Evolutionary conservation across 1,284 basidiomycete species (phyloP).

Genomic region (Laetiporus sulphureus): DNA sequence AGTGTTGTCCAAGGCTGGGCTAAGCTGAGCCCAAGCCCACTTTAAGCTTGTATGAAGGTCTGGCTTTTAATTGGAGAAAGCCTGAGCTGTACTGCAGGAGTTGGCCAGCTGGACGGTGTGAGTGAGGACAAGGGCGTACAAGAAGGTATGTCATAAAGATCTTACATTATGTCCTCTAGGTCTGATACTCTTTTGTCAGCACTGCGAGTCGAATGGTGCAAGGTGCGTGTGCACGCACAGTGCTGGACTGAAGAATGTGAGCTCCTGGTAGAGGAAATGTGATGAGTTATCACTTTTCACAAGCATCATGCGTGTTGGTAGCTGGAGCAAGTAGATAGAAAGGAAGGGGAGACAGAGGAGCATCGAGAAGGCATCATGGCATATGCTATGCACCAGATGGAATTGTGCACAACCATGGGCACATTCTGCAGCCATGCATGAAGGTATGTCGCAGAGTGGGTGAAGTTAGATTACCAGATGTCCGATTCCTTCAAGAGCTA

Average conservation of each 20-base stretch:
- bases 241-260: slow-evolving; percentile 14
- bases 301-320: slow-evolving; percentile 12
- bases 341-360: not conserved
- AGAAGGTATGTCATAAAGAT: too few species aligned
- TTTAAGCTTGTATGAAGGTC: too few species aligned
- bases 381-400: slow-evolving; percentile 5
- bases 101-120: too few species aligned
- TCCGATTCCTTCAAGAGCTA: not conserved
- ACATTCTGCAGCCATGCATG: not conserved
- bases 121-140: too few species aligned
- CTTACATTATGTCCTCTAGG: too few species aligned
- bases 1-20: too few species aligned
- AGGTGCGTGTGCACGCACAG: slow-evolving; percentile 5
- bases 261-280: slow-evolving; percentile 16
- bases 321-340: not conserved
- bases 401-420: not conserved
- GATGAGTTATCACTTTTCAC: slow-evolving; percentile 9
- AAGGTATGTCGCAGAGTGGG: not conserved
- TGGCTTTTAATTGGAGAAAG: too few species aligned
- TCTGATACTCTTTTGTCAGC: too few species aligned
- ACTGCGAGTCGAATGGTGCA: slow-evolving; percentile 13
- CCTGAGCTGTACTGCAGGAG: too few species aligned
- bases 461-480: not conserved
- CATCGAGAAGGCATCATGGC: slow-evolving; percentile 6
- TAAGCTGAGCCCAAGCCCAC: too few species aligned